Evolutionary conservation across 306 rosid species (phyloP).

Genomic region (Dalbergia cultrata): DNA sequence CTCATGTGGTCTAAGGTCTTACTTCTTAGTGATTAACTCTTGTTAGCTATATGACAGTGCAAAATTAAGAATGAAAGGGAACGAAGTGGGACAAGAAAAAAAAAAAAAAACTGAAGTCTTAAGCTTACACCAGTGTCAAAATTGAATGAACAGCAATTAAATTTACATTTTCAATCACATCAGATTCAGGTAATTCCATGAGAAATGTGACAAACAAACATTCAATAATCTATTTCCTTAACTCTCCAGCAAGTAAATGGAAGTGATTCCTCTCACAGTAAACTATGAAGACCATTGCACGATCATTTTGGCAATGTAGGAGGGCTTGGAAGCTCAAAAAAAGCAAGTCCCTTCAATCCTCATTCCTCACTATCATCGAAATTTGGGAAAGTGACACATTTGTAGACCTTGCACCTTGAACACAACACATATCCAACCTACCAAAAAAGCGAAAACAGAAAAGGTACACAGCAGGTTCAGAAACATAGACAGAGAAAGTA

Average conservation of each 20-base stretch:
- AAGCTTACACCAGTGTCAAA: background rate
- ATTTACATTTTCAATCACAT: conserved; percentile 27
- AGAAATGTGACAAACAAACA: conserved; percentile 20
- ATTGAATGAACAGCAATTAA: conserved; percentile 20
- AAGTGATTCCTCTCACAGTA: conserved; percentile 17
- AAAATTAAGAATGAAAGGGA: background rate
- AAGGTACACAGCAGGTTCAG: background rate
- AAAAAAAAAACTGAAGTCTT: background rate
- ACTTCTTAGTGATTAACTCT: background rate
- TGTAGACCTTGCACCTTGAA: conserved; percentile 86
- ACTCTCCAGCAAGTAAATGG: conserved; percentile 17
- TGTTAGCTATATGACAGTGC: background rate
- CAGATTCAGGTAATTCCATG: background rate
- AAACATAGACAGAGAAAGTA: background rate
- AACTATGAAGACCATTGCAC: background rate
- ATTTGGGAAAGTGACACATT: conserved; percentile 88
- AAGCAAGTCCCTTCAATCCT: conserved; percentile 53
- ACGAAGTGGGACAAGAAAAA: background rate
- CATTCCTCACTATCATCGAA: conserved; percentile 66
- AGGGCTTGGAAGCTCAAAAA: conserved; percentile 45
- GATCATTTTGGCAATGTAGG: conserved; percentile 11
- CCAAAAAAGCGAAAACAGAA: background rate
- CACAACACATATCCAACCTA: conserved; percentile 85
- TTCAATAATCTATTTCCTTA: background rate
- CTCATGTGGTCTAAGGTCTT: too few relatives aligned